Percentiles rank a stretch among this genome's conserved stretches.
phyloP scores from a whole-genome alignment of 1,284 basidiomycete genomes.

The Volvariella surrecta region DNA sequence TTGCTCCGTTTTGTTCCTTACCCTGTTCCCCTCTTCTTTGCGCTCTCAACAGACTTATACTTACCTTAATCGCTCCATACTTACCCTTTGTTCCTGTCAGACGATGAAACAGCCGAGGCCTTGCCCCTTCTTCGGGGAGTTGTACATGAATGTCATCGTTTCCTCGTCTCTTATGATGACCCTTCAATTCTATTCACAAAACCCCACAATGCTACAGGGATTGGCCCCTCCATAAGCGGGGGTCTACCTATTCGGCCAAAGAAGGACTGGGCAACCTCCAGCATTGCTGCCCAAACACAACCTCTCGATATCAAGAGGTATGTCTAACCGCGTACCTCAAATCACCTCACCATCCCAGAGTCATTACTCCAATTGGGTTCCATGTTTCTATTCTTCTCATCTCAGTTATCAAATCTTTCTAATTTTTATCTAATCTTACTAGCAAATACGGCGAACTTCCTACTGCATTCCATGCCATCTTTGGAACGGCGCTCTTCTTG shows the following conservation, averaged over 20 bases:
- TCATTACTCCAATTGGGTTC: conserved; percentile 13
- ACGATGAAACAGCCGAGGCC: conserved; percentile 36
- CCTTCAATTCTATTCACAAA: conserved; percentile 39
- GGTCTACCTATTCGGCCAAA: conserved; percentile 8
- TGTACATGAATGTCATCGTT: conserved; percentile 57
- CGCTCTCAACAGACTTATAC: too few relatives aligned
- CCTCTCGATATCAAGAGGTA: background rate
- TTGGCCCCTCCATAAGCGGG: conserved; percentile 15
- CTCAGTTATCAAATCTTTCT: too few relatives aligned
- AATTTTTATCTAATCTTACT: background rate
- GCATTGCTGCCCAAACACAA: background rate
- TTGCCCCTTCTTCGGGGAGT: conserved; percentile 50
- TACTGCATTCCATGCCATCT: conserved; percentile 54
- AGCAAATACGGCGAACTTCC: conserved; percentile 40
- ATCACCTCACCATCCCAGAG: conserved; percentile 20
- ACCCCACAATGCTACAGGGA: conserved; percentile 2
- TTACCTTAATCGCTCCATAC: too few relatives aligned
- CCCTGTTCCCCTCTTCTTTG: background rate
- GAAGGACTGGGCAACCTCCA: background rate
- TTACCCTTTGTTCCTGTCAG: conserved; percentile 18
- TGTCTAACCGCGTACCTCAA: conserved; percentile 11
- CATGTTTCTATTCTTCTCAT: too few relatives aligned
- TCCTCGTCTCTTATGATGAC: conserved; percentile 43
- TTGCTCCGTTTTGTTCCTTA: conserved; percentile 2
- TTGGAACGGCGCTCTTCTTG: conserved; percentile 52